Conservation (phyloP, 129 eudicot species). For the Oenanthe sinensis region DNA sequence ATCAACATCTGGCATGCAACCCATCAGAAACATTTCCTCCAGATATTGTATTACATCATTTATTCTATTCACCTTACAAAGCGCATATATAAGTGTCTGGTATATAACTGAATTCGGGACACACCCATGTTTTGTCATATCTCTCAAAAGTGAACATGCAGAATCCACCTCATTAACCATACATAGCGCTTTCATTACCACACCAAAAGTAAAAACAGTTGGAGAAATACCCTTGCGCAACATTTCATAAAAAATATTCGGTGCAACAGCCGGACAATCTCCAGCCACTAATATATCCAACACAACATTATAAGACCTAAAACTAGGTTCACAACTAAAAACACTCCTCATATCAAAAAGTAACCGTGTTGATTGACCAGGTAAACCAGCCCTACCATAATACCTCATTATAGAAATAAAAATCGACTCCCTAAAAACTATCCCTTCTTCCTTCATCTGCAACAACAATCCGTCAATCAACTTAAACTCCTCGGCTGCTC, state of each 20-base stretch:
- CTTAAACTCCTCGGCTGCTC: slow-evolving; percentile 51
- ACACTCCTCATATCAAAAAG: slow-evolving; percentile 73
- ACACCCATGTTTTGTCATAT: slow-evolving; percentile 90
- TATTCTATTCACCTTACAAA: slow-evolving; percentile 46
- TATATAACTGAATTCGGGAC: slow-evolving; percentile 76
- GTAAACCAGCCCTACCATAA: slow-evolving; percentile 76
- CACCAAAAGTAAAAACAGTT: slow-evolving; percentile 52
- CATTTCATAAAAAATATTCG: slow-evolving; percentile 69
- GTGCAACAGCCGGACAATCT: slow-evolving; percentile 63
- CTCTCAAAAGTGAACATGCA: slow-evolving; percentile 61
- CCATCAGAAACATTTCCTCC: slow-evolving; percentile 90
- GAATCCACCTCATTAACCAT: slow-evolving; percentile 66
- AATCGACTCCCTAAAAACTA: slow-evolving; percentile 62
- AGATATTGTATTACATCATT: slow-evolving; percentile 58
- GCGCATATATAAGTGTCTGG: slow-evolving; percentile 73
- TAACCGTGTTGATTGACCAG: slow-evolving; percentile 85
- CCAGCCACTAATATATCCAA: slow-evolving; percentile 65
- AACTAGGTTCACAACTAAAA: slow-evolving; percentile 55
- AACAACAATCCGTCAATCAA: slow-evolving; percentile 54
- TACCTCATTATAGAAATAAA: slow-evolving; percentile 59
- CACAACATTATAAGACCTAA: slow-evolving; percentile 65
- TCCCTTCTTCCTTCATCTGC: slow-evolving; percentile 75
- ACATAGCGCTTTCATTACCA: slow-evolving; percentile 79
- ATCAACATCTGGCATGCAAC: slow-evolving; percentile 78
- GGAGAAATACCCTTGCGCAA: slow-evolving; percentile 61